These are phyloP conservation scores for Kwoniella shandongensis DNA, from an alignment of 768 basidiomycete genomes.

Conservation along the genomic window DNA sequence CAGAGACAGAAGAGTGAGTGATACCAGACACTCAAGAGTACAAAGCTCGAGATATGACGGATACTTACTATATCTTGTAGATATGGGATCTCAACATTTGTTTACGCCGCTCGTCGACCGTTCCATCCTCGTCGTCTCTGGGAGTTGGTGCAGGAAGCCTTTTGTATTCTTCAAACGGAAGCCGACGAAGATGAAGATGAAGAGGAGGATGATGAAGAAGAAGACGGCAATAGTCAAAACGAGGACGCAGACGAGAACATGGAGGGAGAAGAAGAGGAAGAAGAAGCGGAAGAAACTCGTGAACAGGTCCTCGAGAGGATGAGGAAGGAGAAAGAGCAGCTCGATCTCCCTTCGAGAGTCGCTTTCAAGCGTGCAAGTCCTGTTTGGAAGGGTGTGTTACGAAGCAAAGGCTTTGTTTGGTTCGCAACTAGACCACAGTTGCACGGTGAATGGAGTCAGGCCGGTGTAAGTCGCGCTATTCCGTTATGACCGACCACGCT, in stretches of 20 bases:
- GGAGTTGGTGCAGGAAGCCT: constrained; percentile 42
- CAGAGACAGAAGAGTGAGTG: constrained; percentile 49
- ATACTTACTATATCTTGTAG: constrained; percentile 6
- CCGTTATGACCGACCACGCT: neutral
- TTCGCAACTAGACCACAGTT: constrained; percentile 48
- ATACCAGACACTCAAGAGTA: neutral
- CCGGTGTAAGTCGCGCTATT: constrained; percentile 29
- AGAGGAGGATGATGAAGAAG: no score
- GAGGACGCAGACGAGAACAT: constrained; percentile 16
- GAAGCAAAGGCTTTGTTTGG: constrained; percentile 54
- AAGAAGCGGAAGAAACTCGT: constrained; percentile 30
- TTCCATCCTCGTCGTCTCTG: constrained; percentile 53
- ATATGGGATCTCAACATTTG: constrained; percentile 47
- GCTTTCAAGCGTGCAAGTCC: constrained; percentile 41
- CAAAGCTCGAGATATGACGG: neutral
- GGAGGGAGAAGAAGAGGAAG: constrained; percentile 13
- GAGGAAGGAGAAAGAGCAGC: constrained; percentile 37
- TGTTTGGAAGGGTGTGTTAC: constrained; percentile 45
- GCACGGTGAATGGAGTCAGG: constrained; percentile 52
- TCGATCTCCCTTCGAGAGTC: constrained; percentile 45
- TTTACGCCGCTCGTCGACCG: constrained; percentile 51
- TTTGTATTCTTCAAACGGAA: constrained; percentile 52
- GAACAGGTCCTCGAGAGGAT: constrained; percentile 24
- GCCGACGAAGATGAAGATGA: constrained; percentile 27
- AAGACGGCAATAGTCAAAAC: constrained; percentile 24